A percentile compares a stretch with the other conserved stretches of the same genome.
These are phyloP conservation scores for Citrus trifoliata DNA, from an alignment of 345 rosid species.

Conservation along the genomic window DNA sequence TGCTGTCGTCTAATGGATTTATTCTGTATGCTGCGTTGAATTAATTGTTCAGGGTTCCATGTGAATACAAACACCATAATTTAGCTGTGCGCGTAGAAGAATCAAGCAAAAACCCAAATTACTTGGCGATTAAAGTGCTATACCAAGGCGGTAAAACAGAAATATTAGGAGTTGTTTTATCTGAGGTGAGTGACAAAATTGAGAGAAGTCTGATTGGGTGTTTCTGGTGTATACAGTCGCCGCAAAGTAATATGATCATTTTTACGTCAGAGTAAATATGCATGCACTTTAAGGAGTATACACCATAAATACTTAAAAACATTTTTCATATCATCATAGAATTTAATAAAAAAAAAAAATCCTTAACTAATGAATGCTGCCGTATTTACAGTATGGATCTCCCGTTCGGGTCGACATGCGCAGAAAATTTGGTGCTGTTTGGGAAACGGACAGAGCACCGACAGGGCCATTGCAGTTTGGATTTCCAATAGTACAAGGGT, in stretches of 20 bases:
- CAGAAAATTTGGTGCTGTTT: slow-evolving; percentile 70
- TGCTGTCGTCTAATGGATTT: neutral
- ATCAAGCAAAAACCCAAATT: slow-evolving; percentile 68
- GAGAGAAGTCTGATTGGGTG: too few relatives aligned
- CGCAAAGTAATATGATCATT: too few relatives aligned
- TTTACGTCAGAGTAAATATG: too few relatives aligned
- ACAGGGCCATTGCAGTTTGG: slow-evolving; percentile 65
- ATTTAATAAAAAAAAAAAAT: too few relatives aligned
- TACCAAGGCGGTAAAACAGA: slow-evolving; percentile 98
- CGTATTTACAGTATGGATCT: slow-evolving; percentile 44
- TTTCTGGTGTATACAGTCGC: too few relatives aligned
- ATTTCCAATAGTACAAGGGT: slow-evolving; percentile 65
- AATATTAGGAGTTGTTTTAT: slow-evolving; percentile 65
- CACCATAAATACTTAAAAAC: too few relatives aligned
- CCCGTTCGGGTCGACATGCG: slow-evolving; percentile 64
- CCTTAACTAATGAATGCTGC: neutral
- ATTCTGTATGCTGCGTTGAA: neutral
- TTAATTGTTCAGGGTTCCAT: slow-evolving; percentile 59
- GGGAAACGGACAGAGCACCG: slow-evolving; percentile 67
- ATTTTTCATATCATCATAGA: too few relatives aligned
- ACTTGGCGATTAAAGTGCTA: slow-evolving; percentile 66
- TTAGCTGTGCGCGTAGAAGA: slow-evolving; percentile 83
- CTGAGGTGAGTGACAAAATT: slow-evolving; percentile 34
- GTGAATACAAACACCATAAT: slow-evolving; percentile 60
- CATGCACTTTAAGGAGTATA: too few relatives aligned